Evolutionary conservation across 139 green algal species (phyloP).

Genomic region (Chlorokybus atmophyticus): DNA sequence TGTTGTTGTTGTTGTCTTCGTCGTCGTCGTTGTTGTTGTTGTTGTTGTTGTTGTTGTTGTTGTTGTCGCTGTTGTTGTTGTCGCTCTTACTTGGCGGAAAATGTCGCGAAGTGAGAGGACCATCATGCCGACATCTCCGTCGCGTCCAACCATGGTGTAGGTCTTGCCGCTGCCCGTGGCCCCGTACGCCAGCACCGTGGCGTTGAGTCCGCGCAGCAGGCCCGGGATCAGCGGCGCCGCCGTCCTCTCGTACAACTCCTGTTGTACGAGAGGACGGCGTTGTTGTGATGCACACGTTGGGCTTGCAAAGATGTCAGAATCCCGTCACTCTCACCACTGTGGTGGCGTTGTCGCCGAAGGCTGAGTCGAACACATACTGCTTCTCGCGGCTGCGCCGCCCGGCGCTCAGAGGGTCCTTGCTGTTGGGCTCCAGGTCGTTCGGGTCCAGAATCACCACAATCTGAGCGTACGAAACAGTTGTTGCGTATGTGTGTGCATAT

Average conservation of each 20-base stretch:
- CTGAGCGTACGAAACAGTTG: too few species aligned
- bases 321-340: constrained; percentile 21
- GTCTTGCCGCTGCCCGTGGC: constrained; percentile 41
- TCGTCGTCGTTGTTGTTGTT: too few species aligned
- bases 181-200: constrained; percentile 61
- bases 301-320: too few species aligned
- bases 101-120: constrained; percentile 54
- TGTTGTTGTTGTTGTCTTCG: too few species aligned
- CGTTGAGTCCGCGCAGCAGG: constrained; percentile 59
- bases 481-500: too few species aligned
- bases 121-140: constrained; percentile 64
- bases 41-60: too few species aligned
- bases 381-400: constrained; percentile 7
- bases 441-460: constrained; percentile 30
- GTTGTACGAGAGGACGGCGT: constrained; percentile 20
- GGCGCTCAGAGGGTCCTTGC: too few species aligned
- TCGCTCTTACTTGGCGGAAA: too few species aligned
- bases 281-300: constrained; percentile 1
- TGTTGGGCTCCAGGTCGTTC: too few species aligned
- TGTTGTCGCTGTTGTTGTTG: too few species aligned
- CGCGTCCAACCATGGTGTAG: constrained; percentile 29
- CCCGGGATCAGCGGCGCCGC: constrained; percentile 43
- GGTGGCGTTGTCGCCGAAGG: constrained; percentile 28
- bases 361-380: constrained; percentile 51
- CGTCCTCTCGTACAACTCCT: constrained; percentile 54